These are phyloP conservation scores for Alternaria infectoria DNA, from an alignment of 2,329 filamentous ascomycete species.

Conservation along the genomic window DNA sequence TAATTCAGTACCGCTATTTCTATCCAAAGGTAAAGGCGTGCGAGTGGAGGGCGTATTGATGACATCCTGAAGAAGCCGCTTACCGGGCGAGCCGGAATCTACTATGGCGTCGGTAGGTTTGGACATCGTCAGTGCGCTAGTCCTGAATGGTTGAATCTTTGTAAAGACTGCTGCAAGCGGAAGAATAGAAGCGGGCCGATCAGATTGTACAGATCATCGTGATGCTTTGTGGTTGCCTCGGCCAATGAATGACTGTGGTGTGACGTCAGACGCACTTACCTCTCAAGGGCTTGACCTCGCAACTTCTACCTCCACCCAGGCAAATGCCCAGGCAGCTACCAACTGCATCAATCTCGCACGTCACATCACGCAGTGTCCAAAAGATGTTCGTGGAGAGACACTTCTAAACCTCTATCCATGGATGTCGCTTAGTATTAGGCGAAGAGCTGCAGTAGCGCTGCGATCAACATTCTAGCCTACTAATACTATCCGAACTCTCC, in stretches of 20 bases:
- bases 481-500: background rate
- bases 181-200: constrained; percentile 1
- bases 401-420: too few species aligned
- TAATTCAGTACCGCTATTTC: constrained; percentile 15
- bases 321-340: background rate
- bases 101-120: constrained; percentile 1
- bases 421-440: background rate
- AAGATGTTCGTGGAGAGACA: too few species aligned
- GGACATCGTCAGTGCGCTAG: constrained; percentile 14
- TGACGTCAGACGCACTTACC: constrained; percentile 12
- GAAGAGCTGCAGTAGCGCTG: background rate
- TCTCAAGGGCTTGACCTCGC: background rate
- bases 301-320: background rate
- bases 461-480: background rate
- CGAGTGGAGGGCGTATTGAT: constrained; percentile 12
- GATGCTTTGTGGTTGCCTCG: background rate
- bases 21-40: constrained; percentile 7
- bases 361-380: too few species aligned
- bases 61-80: constrained; percentile 16
- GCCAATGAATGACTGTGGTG: constrained; percentile 6
- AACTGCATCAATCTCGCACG: background rate
- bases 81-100: constrained; percentile 5
- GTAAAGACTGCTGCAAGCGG: background rate
- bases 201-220: background rate
- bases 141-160: constrained; percentile 11